phyloP scores from a whole-genome alignment of 1,139 yeast genomes.

The Geotrichum carabidarum region DNA sequence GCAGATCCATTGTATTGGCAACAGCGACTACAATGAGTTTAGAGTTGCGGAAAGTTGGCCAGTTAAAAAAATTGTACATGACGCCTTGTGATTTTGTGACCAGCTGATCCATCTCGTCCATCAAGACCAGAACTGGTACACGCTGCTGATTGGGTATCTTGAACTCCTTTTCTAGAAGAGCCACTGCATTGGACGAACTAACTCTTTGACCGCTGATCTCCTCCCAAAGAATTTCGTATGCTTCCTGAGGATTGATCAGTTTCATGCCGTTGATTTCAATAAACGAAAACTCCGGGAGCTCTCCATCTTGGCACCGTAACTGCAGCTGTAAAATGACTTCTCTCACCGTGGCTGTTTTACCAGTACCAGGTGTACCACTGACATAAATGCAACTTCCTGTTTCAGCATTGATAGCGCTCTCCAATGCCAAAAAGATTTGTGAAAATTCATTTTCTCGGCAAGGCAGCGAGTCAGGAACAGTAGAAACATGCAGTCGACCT shows the following conservation, averaged over 20 bases:
- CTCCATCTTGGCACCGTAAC: slow-evolving; percentile 40
- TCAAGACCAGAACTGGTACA: slow-evolving; percentile 35
- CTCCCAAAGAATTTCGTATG: slow-evolving; percentile 81
- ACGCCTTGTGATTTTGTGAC: slow-evolving; percentile 81
- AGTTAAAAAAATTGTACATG: slow-evolving; percentile 92
- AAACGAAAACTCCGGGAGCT: slow-evolving; percentile 58
- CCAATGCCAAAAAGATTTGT: slow-evolving; percentile 65
- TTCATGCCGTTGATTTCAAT: slow-evolving; percentile 90
- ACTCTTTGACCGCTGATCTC: slow-evolving; percentile 54
- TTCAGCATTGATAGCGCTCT: slow-evolving; percentile 64
- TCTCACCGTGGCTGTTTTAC: slow-evolving; percentile 89
- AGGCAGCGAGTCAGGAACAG: slow-evolving; percentile 63
- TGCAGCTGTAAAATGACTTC: slow-evolving; percentile 72
- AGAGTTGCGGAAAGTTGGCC: slow-evolving; percentile 86
- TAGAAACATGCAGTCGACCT: slow-evolving; percentile 58
- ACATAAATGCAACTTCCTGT: slow-evolving; percentile 84
- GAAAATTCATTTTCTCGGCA: slow-evolving; percentile 85
- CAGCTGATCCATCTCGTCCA: slow-evolving; percentile 91
- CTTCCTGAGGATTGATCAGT: slow-evolving; percentile 73
- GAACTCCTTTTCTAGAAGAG: slow-evolving; percentile 52
- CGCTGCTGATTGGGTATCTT: slow-evolving; percentile 26
- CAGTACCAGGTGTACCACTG: slow-evolving; percentile 98
- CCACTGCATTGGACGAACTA: slow-evolving; percentile 59
- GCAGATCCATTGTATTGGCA: slow-evolving; percentile 96
- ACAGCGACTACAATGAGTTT: slow-evolving; percentile 84